Conservation (phyloP, 1,139 yeast species). For the Spathaspora sp. region DNA sequence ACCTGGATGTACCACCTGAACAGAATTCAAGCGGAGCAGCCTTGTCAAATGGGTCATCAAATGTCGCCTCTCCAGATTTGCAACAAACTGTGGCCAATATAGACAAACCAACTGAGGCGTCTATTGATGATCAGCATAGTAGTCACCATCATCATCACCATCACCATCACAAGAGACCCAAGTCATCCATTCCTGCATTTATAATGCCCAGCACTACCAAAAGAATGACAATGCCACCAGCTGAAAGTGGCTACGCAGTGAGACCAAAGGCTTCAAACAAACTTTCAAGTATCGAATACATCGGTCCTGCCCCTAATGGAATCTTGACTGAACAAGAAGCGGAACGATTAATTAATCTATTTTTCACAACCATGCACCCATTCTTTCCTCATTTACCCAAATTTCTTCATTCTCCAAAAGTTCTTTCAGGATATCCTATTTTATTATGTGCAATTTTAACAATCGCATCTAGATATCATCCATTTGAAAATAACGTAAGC, state of each 20-base stretch:
- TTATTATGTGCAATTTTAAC: conserved; percentile 78
- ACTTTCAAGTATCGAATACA: conserved; percentile 63
- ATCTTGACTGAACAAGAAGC: conserved; percentile 71
- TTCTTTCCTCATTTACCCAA: conserved; percentile 85
- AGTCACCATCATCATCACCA: conserved; percentile 2
- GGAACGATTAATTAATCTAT: conserved; percentile 56
- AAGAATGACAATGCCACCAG: conserved; percentile 30
- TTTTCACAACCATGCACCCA: conserved; percentile 81
- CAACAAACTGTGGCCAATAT: not conserved
- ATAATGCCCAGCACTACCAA: conserved; percentile 15
- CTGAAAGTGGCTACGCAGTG: conserved; percentile 43
- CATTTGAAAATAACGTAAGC: conserved; percentile 42
- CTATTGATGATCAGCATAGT: not conserved
- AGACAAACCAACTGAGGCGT: not conserved
- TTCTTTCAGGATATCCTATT: conserved; percentile 76
- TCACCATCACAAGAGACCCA: conserved; percentile 2
- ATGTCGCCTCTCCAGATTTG: not conserved
- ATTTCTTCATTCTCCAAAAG: conserved; percentile 65
- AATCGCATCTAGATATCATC: conserved; percentile 73
- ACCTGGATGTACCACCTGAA: conserved; percentile 5
- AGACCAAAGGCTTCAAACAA: conserved; percentile 55
- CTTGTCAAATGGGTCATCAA: not conserved
- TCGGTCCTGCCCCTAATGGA: conserved; percentile 51
- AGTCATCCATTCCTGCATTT: conserved; percentile 15
- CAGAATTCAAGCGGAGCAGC: conserved; percentile 1